Conservation (phyloP, 2,329 filamentous ascomycete genomes). For the Claviceps pusilla region DNA sequence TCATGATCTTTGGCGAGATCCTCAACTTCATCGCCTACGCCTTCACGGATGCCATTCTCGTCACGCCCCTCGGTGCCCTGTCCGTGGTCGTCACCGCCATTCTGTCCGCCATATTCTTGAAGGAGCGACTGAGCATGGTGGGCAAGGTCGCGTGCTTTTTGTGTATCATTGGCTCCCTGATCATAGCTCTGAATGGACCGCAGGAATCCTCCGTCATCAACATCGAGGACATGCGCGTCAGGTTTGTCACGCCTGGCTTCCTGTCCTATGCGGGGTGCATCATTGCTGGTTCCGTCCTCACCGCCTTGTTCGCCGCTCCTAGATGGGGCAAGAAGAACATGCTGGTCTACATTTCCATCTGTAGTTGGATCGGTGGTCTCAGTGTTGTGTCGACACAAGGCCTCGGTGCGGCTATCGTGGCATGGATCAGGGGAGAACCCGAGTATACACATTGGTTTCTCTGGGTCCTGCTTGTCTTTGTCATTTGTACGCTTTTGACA, state of each 20-base stretch:
- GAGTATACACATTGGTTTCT: slow-evolving; percentile 98
- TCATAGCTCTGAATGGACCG: slow-evolving; percentile 91
- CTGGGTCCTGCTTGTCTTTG: slow-evolving; percentile 82
- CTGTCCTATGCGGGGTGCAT: slow-evolving; percentile 72
- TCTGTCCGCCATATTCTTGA: slow-evolving; percentile 84
- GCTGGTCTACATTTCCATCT: slow-evolving; percentile 93
- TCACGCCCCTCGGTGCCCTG: slow-evolving; percentile 80
- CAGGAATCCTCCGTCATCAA: slow-evolving; percentile 67
- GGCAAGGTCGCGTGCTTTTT: slow-evolving; percentile 93
- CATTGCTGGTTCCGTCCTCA: slow-evolving; percentile 54
- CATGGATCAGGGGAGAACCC: slow-evolving; percentile 62
- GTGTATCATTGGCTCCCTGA: slow-evolving; percentile 81
- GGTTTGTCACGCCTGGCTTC: slow-evolving; percentile 76
- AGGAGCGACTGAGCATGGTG: slow-evolving; percentile 87
- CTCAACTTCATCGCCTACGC: slow-evolving; percentile 97
- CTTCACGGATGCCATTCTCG: slow-evolving; percentile 90
- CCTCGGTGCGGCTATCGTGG: slow-evolving; percentile 76
- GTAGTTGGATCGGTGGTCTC: slow-evolving; percentile 83
- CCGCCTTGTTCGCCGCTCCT: slow-evolving; percentile 69
- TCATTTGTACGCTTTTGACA: slow-evolving; percentile 72
- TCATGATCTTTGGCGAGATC: slow-evolving; percentile 93
- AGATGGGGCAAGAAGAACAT: slow-evolving; percentile 92
- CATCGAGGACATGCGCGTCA: slow-evolving; percentile 85
- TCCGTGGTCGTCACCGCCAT: slow-evolving; percentile 87
- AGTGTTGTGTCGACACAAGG: slow-evolving; percentile 94